Evolutionary conservation across 768 basidiomycete genomes (phyloP).

Genomic region (Pleurotus giganteus): DNA sequence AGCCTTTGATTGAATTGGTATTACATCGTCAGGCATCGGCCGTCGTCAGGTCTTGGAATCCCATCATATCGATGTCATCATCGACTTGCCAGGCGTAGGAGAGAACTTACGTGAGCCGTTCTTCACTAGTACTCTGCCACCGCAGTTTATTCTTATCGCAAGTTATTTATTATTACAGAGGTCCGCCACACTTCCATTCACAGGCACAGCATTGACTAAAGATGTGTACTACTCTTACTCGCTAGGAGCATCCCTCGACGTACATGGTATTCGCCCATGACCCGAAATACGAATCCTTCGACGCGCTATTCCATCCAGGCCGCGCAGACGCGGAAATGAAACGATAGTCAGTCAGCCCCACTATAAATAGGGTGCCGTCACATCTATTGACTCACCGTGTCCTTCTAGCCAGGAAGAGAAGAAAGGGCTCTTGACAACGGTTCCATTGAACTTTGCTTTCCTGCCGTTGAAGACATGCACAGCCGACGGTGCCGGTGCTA

Average conservation of each 20-base stretch:
- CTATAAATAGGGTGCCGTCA: background rate
- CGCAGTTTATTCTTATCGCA: background rate
- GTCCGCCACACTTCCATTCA: background rate
- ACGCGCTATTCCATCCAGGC: background rate
- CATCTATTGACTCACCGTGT: background rate
- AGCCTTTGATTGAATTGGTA: background rate
- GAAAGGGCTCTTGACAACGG: background rate
- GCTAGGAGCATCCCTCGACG: background rate
- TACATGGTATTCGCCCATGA: background rate
- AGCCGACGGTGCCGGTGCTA: background rate
- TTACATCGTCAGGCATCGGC: background rate
- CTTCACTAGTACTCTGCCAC: background rate
- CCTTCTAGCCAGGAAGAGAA: conserved; percentile 3
- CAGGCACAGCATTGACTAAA: background rate
- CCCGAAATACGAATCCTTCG: background rate
- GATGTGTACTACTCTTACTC: too few relatives aligned
- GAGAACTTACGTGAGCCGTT: conserved; percentile 1
- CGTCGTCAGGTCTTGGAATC: background rate
- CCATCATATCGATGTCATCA: background rate
- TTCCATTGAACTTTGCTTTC: background rate
- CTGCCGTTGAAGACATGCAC: conserved; percentile 1
- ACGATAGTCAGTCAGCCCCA: background rate
- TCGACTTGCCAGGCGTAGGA: conserved; percentile 9
- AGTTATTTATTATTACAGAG: background rate
- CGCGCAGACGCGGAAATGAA: background rate